Percentiles rank a stretch among this genome's conserved stretches.
These are phyloP conservation scores for Jackrogersella multiformis DNA, from an alignment of 495 filamentous ascomycete genomes.

Conservation along the genomic window DNA sequence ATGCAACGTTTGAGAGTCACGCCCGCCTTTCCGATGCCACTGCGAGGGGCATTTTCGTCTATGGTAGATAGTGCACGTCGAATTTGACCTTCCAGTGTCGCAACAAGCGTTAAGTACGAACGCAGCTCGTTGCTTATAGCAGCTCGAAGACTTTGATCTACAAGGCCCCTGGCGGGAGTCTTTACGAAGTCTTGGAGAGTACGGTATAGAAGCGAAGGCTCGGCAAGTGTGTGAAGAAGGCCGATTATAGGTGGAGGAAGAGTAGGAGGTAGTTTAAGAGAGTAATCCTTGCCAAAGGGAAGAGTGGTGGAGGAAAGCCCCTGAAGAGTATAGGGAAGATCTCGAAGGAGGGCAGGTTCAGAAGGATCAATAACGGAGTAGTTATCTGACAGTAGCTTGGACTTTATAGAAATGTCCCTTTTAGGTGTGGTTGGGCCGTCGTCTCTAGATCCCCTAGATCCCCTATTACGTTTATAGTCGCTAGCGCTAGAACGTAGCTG, in stretches of 20 bases:
- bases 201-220: conserved; percentile 90
- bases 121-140: conserved; percentile 85
- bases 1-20: conserved; percentile 96
- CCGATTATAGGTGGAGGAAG: conserved; percentile 87
- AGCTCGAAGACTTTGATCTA: conserved; percentile 93
- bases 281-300: conserved; percentile 71
- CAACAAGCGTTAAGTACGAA: conserved; percentile 91
- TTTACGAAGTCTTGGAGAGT: conserved; percentile 82
- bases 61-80: conserved; percentile 76
- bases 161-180: conserved; percentile 67
- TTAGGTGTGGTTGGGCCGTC: conserved; percentile 30
- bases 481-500: conserved; percentile 35
- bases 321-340: conserved; percentile 93
- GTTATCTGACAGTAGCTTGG: conserved; percentile 60
- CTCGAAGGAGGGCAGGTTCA: conserved; percentile 83
- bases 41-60: conserved; percentile 69
- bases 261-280: conserved; percentile 76
- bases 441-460: conserved; percentile 25
- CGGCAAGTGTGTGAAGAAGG: conserved; percentile 87
- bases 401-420: conserved; percentile 61
- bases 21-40: conserved; percentile 82
- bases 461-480: conserved; percentile 36
- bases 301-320: conserved; percentile 88
- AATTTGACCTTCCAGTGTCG: conserved; percentile 94
- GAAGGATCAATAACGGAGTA: conserved; percentile 61